These are phyloP conservation scores for Coccomyxa subellipsoidea DNA, from an alignment of 163 green algal genomes.

Conservation along the genomic window DNA sequence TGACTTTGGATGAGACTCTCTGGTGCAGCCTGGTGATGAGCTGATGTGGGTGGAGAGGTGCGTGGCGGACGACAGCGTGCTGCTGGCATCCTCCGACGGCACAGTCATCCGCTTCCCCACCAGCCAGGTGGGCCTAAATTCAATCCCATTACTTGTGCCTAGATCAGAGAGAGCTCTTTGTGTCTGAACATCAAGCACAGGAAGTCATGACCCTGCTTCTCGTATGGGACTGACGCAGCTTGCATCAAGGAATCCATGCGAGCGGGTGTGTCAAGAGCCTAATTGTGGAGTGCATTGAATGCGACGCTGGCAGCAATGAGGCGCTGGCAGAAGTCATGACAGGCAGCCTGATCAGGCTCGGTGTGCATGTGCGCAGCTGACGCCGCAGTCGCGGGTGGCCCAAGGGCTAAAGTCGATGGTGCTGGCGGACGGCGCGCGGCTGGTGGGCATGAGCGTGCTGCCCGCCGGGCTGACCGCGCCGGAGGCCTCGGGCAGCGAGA, in stretches of 20 bases:
- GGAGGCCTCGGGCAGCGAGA: not conserved
- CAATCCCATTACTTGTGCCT: too few relatives aligned
- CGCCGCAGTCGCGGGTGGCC: not conserved
- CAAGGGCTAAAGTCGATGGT: constrained; percentile 35
- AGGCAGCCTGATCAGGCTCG: too few relatives aligned
- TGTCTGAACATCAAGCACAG: constrained; percentile 14
- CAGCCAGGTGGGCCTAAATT: constrained; percentile 29
- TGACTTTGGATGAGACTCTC: not conserved
- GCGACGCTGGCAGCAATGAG: too few relatives aligned
- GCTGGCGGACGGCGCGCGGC: constrained; percentile 28
- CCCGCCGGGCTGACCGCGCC: not conserved
- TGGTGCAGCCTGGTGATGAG: constrained; percentile 31
- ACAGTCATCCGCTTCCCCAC: constrained; percentile 46
- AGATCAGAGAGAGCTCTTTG: constrained; percentile 24
- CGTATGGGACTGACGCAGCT: not conserved
- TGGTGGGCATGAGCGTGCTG: constrained; percentile 63
- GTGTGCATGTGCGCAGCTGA: not conserved
- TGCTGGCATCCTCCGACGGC: constrained; percentile 62
- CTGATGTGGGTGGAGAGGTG: constrained; percentile 62
- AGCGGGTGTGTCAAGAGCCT: not conserved
- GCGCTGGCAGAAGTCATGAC: too few relatives aligned
- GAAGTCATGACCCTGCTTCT: not conserved
- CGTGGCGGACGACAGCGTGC: constrained; percentile 36
- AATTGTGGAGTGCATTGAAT: too few relatives aligned
- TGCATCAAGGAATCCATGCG: not conserved